Base-by-base conservation (phyloP, 768 basidiomycete species). In the Sutorius australiensis region DNA sequence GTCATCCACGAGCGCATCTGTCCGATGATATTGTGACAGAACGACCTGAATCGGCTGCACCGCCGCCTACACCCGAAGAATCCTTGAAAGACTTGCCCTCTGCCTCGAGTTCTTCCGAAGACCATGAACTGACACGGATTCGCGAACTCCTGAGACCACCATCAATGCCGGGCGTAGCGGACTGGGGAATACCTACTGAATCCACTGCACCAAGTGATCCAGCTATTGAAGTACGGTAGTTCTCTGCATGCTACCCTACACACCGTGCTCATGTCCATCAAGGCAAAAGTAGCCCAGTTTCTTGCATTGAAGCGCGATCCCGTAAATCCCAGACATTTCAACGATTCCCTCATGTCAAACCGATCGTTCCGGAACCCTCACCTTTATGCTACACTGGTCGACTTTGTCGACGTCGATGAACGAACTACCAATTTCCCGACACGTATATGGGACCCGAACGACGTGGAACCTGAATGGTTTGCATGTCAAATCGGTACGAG, bases 361-460 rank as follows among this genome's bases (percentile, higher is more conserved):
- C 86, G 92, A 40, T 86, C 92, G 5, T 99, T 98, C 72, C 84
- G 93, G 27, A 99, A 99, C 64, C 95, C 95, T 0, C 92, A 97
- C 64, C 81, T 98, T n/a, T 97, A 95, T 69, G 77, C 90, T 12
- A 93, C 93, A 61, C 82, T 99, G 2, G 95, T 99, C 56, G 92
- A 97, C 64, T 97, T 95, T 66, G 85, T 97, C 14, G 87, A 89
- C 53, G 87, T 95, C 14, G 86, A 95, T 62, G 95, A 98, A 68
- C 81, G 86, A 14, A 74, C 82, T n/a, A 88, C 87, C 2, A 90
- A 92, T 58, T 94, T 95, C 63, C 86, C 89, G 9, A 51, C 73
- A 16, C 73, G 76, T 8, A 71, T 89, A 1, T 98, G 95, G 87
- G 80, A 88, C 62, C 84, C 91, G 13, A 70, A 78, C 34, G 79